A percentile compares a stretch with the other conserved stretches of the same genome.
These are phyloP conservation scores for Populus hybrid DNA, from an alignment of 441 rosid genomes.

Conservation along the genomic window DNA sequence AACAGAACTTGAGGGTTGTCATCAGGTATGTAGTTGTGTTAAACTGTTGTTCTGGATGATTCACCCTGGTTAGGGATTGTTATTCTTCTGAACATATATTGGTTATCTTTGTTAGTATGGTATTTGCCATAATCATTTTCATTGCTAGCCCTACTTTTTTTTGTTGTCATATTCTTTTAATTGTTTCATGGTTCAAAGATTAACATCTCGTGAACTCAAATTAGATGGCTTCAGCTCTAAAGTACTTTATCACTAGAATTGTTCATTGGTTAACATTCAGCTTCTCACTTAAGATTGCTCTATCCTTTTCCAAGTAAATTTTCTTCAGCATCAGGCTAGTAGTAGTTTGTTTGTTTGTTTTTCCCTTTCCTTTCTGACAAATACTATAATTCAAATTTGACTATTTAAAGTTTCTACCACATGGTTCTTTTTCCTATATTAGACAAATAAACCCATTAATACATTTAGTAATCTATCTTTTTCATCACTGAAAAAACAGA, in stretches of 20 bases:
- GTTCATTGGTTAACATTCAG: background rate
- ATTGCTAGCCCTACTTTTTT: background rate
- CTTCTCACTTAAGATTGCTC: background rate
- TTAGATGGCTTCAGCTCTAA: background rate
- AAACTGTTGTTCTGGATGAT: conserved; percentile 2
- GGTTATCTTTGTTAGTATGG: background rate
- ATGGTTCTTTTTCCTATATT: background rate
- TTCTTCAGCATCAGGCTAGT: background rate
- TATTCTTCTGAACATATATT: background rate
- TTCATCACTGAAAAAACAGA: background rate
- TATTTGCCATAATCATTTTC: background rate
- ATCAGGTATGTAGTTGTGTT: conserved; percentile 53
- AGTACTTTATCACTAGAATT: too few relatives aligned
- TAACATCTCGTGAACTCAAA: background rate
- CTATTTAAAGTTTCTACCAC: background rate
- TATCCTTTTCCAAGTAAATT: background rate
- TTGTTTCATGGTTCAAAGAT: background rate
- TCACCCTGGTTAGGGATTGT: background rate
- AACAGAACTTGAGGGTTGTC: conserved; percentile 79
- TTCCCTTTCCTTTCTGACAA: background rate
- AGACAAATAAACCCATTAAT: background rate
- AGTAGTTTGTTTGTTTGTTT: background rate
- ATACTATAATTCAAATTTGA: background rate
- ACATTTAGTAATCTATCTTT: background rate
- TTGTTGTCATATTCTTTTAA: background rate